Evolutionary conservation across 176 grass and related monocot genomes (phyloP).

Genomic region (barley (Hordeum vulgare)): DNA sequence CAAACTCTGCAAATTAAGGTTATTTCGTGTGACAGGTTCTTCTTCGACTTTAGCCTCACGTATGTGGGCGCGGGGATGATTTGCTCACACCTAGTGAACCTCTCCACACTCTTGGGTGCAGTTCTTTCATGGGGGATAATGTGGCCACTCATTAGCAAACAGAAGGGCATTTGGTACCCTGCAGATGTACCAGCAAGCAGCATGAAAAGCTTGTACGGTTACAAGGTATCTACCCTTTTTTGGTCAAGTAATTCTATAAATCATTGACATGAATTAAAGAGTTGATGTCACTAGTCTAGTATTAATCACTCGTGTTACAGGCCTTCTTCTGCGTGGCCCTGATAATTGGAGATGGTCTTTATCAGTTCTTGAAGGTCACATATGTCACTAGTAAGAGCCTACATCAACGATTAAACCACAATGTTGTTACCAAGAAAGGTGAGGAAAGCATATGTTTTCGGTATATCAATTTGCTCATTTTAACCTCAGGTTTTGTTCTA

Average conservation of each 20-base stretch:
- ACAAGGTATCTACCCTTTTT: conserved; percentile 47
- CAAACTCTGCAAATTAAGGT: neutral
- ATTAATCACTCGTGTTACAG: conserved; percentile 9
- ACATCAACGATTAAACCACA: conserved; percentile 18
- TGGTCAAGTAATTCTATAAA: neutral
- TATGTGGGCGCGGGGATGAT: conserved; percentile 94
- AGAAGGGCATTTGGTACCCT: conserved; percentile 67
- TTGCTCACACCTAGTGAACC: conserved; percentile 73
- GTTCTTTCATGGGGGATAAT: conserved; percentile 80
- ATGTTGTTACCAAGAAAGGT: conserved; percentile 44
- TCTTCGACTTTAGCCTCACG: conserved; percentile 80
- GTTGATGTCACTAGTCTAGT: neutral
- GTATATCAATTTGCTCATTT: neutral
- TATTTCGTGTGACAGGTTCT: conserved; percentile 42
- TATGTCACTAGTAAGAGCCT: conserved; percentile 39
- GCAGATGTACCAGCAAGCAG: conserved; percentile 55
- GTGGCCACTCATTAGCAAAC: conserved; percentile 75
- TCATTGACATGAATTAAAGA: neutral
- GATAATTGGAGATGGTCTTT: conserved; percentile 68
- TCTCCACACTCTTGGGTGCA: conserved; percentile 71
- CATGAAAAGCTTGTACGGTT: conserved; percentile 83
- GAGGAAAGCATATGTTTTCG: neutral
- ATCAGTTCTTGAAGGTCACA: conserved; percentile 65
- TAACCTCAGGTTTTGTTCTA: neutral
- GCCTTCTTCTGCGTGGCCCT: conserved; percentile 70